phyloP scores from a whole-genome alignment of 148 eudicot species.

The Rheum nobile region DNA sequence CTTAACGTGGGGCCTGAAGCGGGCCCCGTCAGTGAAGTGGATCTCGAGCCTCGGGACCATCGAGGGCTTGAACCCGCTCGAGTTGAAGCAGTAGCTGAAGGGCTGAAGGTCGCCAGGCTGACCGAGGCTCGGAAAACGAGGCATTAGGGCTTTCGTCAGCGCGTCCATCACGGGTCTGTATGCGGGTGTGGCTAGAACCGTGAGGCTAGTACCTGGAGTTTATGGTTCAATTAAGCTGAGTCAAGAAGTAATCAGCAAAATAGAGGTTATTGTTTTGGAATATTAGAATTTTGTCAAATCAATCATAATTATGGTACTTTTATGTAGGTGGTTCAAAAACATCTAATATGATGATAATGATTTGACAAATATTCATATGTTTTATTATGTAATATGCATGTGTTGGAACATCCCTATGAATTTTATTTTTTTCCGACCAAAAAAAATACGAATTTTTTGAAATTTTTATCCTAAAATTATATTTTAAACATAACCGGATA shows the following conservation, averaged over 20 bases:
- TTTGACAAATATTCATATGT: background rate
- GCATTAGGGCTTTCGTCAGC: slow-evolving; percentile 9
- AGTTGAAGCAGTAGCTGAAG: slow-evolving; percentile 37
- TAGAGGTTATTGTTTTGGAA: background rate
- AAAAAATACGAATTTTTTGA: too few species aligned
- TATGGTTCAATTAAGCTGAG: background rate
- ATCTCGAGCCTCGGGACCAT: slow-evolving; percentile 26
- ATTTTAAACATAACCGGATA: too few species aligned
- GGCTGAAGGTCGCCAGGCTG: slow-evolving; percentile 8
- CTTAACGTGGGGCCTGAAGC: slow-evolving; percentile 43
- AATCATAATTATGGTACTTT: background rate
- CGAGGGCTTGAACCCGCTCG: slow-evolving; percentile 13
- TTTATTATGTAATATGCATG: too few species aligned
- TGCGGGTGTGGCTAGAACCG: slow-evolving; percentile 19
- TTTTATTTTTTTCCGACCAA: too few species aligned
- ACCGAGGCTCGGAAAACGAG: slow-evolving; percentile 1
- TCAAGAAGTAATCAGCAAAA: background rate
- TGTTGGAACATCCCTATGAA: too few species aligned
- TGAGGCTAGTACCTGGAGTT: slow-evolving; percentile 28
- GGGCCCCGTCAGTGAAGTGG: slow-evolving; percentile 47
- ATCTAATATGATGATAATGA: background rate
- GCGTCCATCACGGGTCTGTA: slow-evolving; percentile 28
- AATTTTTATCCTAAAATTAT: too few species aligned
- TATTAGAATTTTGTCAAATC: background rate
- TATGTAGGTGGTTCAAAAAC: background rate